These are phyloP conservation scores for Colletotrichum gloeosporioides DNA, from an alignment of 2,329 filamentous ascomycete genomes.

Conservation along the genomic window DNA sequence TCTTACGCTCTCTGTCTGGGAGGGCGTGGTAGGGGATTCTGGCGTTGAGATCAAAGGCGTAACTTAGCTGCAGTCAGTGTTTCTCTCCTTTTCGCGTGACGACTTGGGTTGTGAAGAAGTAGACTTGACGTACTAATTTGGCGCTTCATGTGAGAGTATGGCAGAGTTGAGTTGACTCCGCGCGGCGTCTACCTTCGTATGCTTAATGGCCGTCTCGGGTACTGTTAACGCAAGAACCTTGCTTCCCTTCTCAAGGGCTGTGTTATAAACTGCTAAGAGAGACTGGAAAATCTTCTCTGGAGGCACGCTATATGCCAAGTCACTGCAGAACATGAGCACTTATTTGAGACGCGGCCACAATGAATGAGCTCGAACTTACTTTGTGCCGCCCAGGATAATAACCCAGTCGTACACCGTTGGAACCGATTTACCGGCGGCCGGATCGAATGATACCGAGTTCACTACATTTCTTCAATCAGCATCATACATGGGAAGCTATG, in stretches of 20 bases:
- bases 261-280: conserved; percentile 55
- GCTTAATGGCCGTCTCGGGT: conserved; percentile 51
- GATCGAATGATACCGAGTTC: conserved; percentile 49
- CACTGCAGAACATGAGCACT: conserved; percentile 37
- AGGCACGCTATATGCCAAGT: conserved; percentile 49
- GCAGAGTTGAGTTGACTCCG: conserved; percentile 55
- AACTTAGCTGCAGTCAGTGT: conserved; percentile 38
- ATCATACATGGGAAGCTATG: background rate
- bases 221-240: conserved; percentile 70
- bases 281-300: conserved; percentile 51
- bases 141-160: conserved; percentile 54
- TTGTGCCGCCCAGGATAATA: conserved; percentile 69
- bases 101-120: background rate
- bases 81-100: background rate
- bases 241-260: conserved; percentile 52
- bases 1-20: conserved; percentile 45
- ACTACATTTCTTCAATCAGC: conserved; percentile 14
- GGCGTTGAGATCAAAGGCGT: conserved; percentile 60
- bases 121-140: conserved; percentile 54
- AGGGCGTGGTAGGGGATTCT: conserved; percentile 61
- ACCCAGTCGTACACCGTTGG: conserved; percentile 59
- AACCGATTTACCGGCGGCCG: background rate
- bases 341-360: background rate
- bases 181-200: conserved; percentile 32
- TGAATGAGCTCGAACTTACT: conserved; percentile 43